These are phyloP conservation scores for Boletus tylopilopsis DNA, from an alignment of 768 basidiomycete genomes.

Conservation along the genomic window DNA sequence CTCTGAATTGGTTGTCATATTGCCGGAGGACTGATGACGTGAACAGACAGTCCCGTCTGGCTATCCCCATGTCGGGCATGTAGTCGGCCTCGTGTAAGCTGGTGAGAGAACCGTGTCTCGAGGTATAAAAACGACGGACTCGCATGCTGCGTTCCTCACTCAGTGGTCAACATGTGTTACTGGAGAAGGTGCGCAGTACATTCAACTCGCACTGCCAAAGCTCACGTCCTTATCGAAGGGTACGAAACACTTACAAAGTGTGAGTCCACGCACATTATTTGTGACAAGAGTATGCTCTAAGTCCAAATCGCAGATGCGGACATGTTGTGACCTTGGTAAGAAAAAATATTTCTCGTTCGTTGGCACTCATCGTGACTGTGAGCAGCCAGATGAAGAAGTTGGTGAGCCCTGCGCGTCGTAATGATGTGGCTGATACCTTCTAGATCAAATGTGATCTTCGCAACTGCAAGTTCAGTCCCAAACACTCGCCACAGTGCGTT, in stretches of 20 bases:
- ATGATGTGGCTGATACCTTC: constrained; percentile 11
- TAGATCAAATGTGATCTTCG: constrained; percentile 62
- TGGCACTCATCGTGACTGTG: constrained; percentile 5
- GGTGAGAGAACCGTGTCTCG: constrained; percentile 22
- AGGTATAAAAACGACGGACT: constrained; percentile 28
- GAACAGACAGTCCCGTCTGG: constrained; percentile 16
- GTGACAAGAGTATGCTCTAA: constrained; percentile 1
- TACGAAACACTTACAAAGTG: constrained; percentile 52
- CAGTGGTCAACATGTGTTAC: constrained; percentile 47
- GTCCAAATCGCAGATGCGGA: constrained; percentile 41
- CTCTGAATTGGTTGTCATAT: constrained; percentile 25
- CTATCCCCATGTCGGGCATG: constrained; percentile 25
- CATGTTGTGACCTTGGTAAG: constrained; percentile 50
- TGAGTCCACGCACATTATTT: constrained; percentile 26
- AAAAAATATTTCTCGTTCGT: neutral
- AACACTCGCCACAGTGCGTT: constrained; percentile 47
- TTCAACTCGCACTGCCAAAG: neutral
- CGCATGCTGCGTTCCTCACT: constrained; percentile 1
- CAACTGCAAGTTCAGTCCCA: constrained; percentile 61
- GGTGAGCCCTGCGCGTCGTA: neutral
- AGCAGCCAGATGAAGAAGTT: constrained; percentile 60
- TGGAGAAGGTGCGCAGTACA: constrained; percentile 49
- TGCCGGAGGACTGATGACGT: constrained; percentile 27
- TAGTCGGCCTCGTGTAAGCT: constrained; percentile 28
- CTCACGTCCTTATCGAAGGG: constrained; percentile 37